Percentiles rank a stretch among this genome's conserved stretches.
Conservation (phyloP, 129 eudicot genomes). For the Lonicera japonica region DNA sequence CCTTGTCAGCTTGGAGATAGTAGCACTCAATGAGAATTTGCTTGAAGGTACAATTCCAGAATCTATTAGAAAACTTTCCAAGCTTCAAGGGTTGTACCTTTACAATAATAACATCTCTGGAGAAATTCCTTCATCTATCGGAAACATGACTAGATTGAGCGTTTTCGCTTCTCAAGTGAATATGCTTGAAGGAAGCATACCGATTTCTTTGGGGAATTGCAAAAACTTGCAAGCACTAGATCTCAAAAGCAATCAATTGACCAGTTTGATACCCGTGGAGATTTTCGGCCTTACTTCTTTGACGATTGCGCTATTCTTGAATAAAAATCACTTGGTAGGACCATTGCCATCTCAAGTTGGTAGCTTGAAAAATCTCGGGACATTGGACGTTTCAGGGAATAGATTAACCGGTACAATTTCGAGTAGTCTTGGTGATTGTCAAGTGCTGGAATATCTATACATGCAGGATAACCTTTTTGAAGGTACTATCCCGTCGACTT, state of each 20-base stretch:
- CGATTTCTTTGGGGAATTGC: conserved; percentile 1
- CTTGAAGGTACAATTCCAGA: conserved; percentile 8
- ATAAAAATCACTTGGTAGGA: conserved; percentile 1
- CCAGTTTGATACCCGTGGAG: not conserved
- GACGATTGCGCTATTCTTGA: not conserved
- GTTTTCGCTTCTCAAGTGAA: not conserved
- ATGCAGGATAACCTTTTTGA: not conserved
- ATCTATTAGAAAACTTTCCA: conserved; percentile 4
- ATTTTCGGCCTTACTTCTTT: conserved; percentile 4
- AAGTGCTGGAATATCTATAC: not conserved
- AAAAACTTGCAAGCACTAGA: not conserved
- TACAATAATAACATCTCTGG: not conserved
- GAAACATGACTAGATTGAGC: not conserved
- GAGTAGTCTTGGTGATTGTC: not conserved
- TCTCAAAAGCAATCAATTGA: conserved; percentile 2
- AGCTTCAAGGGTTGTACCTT: not conserved
- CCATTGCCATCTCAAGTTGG: not conserved
- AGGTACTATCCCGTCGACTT: conserved; percentile 1
- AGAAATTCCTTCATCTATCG: conserved; percentile 11
- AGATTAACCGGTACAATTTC: no score
- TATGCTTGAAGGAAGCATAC: conserved; percentile 9
- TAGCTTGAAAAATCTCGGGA: not conserved
- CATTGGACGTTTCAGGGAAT: not conserved
- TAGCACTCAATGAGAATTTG: not conserved
- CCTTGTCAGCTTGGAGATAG: not conserved